These are phyloP conservation scores for Boletus sp. DNA, from an alignment of 1,284 basidiomycete species.

Conservation along the genomic window DNA sequence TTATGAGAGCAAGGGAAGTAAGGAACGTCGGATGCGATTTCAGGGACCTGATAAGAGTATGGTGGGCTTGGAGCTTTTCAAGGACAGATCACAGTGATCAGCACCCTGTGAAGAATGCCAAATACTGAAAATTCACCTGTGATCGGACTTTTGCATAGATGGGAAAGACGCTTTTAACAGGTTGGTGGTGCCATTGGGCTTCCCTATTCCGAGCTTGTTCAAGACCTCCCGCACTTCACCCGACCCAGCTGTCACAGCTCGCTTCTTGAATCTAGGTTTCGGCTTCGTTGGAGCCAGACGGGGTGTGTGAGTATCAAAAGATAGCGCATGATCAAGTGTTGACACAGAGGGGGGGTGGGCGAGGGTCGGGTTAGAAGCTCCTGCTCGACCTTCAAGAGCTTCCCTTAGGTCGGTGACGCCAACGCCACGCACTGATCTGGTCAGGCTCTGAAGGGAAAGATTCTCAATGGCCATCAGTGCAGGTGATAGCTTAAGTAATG, in stretches of 20 bases:
- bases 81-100: constrained; percentile 4
- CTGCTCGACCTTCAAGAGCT: constrained; percentile 77
- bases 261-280: constrained; percentile 52
- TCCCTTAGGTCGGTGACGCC: constrained; percentile 85
- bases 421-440: constrained; percentile 68
- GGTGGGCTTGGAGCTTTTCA: constrained; percentile 18
- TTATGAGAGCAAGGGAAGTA: constrained; percentile 5
- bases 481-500: constrained; percentile 74
- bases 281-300: constrained; percentile 48
- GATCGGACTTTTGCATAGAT: constrained; percentile 40
- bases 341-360: constrained; percentile 64
- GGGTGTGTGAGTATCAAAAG: constrained; percentile 39
- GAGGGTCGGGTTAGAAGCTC: constrained; percentile 72
- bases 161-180: constrained; percentile 68
- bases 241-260: constrained; percentile 46
- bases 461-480: constrained; percentile 87
- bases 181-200: constrained; percentile 52
- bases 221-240: constrained; percentile 77
- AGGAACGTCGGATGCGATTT: constrained; percentile 10
- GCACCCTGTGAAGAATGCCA: neutral
- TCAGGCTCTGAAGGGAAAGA: constrained; percentile 74
- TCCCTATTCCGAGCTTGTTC: constrained; percentile 73
- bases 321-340: constrained; percentile 65
- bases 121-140: constrained; percentile 31
- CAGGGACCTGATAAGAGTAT: constrained; percentile 14